Evolutionary conservation across 1,139 yeast genomes (phyloP), one percentile per base, ranked within the genome.

Genomic region (Pichia sp.): DNA sequence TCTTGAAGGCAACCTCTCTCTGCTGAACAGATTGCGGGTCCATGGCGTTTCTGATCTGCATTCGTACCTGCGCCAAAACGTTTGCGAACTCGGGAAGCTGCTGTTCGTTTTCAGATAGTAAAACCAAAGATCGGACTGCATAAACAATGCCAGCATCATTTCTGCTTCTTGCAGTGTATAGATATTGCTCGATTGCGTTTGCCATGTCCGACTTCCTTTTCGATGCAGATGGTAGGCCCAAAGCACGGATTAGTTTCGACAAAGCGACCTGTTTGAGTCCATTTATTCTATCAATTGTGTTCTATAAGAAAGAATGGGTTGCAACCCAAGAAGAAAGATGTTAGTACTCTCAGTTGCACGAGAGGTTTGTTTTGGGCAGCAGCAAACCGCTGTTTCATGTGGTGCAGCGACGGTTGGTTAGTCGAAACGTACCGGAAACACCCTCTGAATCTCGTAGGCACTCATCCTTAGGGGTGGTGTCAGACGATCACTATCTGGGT

Each of bases 21-120:
- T 60, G 60, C 8, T 77, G 74, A 27, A 71, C 74, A 4, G 85
- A 84, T 38, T 20, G 27, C 8, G 77, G 71, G 7, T 41, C 49
- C 2, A 31, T 43, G 16, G 40, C 5, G 14, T 43, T 38, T 30
- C 29, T 16, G 9, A 49, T 36, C 16, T 40, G 14, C 17, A 12
- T 6, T 40, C 20, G 30, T 10, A 42, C 31, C 31, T 52, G 40
- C 6, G 44, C 6, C 10, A 29, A 17, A 3, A 52, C 29, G 4
- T n/a, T 8, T 6, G 31, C 27, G 42, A 42, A 52, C 9, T 27
- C 41, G 9, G 53, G 53, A 9, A 55, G 20, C 20, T 50, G 40
- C n/a, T 24, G 27, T 2, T 48, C 57, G 6, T 46, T 29, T 10
- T 49, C 48, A 1, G 49, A 48, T 33, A 40, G 30, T 5, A 31